phyloP scores from a whole-genome alignment of 805 yeast species.

The Cyberlindnera xishuangbannaensis region DNA sequence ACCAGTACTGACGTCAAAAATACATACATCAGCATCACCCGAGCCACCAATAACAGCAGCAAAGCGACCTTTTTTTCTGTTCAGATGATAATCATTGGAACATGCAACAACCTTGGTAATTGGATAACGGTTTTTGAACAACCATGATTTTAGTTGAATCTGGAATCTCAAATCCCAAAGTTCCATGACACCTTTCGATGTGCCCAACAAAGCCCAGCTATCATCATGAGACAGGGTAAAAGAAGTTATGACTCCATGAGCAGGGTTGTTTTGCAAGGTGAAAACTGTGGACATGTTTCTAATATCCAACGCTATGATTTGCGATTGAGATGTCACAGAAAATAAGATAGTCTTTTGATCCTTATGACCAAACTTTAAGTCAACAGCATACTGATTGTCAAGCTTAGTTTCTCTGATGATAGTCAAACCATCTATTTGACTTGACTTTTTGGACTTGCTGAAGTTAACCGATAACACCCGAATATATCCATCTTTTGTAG shows the following conservation, averaged over 20 bases:
- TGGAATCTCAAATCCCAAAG: slow-evolving; percentile 80
- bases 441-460: slow-evolving; percentile 20
- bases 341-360: slow-evolving; percentile 38
- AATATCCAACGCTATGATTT: slow-evolving; percentile 51
- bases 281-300: slow-evolving; percentile 42
- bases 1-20: slow-evolving; percentile 70
- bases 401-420: slow-evolving; percentile 39
- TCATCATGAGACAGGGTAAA: slow-evolving; percentile 49
- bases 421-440: slow-evolving; percentile 15
- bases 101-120: slow-evolving; percentile 43
- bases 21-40: slow-evolving; percentile 49
- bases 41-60: slow-evolving; percentile 66
- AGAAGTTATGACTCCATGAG: slow-evolving; percentile 61
- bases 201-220: slow-evolving; percentile 70
- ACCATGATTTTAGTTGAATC: slow-evolving; percentile 55
- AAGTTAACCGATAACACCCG: slow-evolving; percentile 33
- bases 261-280: slow-evolving; percentile 45
- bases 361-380: slow-evolving; percentile 36
- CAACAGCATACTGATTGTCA: slow-evolving; percentile 37
- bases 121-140: slow-evolving; percentile 43
- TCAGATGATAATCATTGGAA: slow-evolving; percentile 33
- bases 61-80: slow-evolving; percentile 34
- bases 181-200: slow-evolving; percentile 64
- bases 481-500: slow-evolving; percentile 33
- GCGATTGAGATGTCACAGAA: slow-evolving; percentile 47